Conservation (phyloP, 805 yeast genomes). For the Myxozyma neglecta region DNA sequence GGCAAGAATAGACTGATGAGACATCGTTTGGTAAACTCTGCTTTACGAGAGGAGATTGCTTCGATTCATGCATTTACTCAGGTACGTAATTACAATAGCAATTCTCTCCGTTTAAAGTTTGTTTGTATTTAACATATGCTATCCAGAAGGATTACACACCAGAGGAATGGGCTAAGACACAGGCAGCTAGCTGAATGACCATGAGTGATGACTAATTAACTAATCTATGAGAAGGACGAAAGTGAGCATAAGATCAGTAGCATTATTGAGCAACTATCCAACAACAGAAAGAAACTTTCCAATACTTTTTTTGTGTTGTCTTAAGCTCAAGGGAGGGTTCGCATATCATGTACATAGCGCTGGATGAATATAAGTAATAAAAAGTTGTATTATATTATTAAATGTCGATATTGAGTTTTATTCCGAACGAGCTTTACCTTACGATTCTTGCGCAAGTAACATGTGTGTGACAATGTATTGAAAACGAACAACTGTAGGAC, state of each 20-base stretch:
- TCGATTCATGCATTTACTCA: slow-evolving; percentile 94
- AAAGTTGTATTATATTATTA: too few species aligned
- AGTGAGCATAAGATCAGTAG: not conserved
- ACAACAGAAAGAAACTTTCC: too few species aligned
- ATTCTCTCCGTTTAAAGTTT: not conserved
- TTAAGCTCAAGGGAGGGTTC: too few species aligned
- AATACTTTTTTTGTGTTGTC: too few species aligned
- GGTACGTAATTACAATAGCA: slow-evolving; percentile 48
- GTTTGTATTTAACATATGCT: slow-evolving; percentile 17
- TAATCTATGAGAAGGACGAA: not conserved
- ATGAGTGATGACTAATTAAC: not conserved
- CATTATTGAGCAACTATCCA: not conserved
- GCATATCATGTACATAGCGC: too few species aligned
- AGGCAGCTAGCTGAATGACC: not conserved
- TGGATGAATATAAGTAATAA: too few species aligned
- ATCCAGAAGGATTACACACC: slow-evolving; percentile 57
- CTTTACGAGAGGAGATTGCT: slow-evolving; percentile 80
- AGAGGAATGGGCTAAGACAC: slow-evolving; percentile 69
- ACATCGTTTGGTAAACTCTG: slow-evolving; percentile 79
- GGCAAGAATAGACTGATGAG: slow-evolving; percentile 85
- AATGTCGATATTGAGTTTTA: too few species aligned
- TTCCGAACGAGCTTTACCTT: too few species aligned
- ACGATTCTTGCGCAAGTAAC: too few species aligned
- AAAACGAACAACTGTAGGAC: too few species aligned
- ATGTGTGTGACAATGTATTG: too few species aligned